phyloP scores from a whole-genome alignment of 202 grass and related monocot species.

The Digitaria exilis region DNA sequence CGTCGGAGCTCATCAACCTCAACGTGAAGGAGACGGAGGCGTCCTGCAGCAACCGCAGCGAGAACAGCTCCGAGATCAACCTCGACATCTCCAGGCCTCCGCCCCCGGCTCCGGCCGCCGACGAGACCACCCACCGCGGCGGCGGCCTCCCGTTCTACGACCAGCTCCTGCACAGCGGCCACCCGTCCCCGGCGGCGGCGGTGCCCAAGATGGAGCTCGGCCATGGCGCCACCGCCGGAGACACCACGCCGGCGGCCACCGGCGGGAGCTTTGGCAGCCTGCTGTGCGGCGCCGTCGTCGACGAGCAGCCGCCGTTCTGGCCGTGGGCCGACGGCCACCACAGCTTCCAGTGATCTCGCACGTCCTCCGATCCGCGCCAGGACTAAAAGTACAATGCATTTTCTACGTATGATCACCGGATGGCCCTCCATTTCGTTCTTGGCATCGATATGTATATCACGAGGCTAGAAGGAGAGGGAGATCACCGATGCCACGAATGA shows the following conservation, averaged over 20 bases:
- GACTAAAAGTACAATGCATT: not conserved
- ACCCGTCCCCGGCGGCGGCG: constrained; percentile 17
- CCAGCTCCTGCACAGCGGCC: constrained; percentile 35
- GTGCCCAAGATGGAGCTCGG: constrained; percentile 58
- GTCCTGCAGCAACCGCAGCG: constrained; percentile 95
- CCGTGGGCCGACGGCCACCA: constrained; percentile 67
- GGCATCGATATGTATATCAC: not conserved
- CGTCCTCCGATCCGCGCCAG: not conserved
- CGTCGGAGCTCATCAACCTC: constrained; percentile 82
- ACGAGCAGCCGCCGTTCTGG: constrained; percentile 65
- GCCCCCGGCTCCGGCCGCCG: not conserved
- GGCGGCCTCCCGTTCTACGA: constrained; percentile 61
- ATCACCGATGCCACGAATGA: not conserved
- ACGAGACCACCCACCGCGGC: constrained; percentile 46
- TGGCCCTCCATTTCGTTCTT: not conserved
- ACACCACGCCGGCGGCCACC: not conserved
- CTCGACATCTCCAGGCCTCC: constrained; percentile 53
- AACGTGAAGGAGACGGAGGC: constrained; percentile 97
- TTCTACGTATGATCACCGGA: not conserved
- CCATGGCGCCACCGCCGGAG: constrained; percentile 17
- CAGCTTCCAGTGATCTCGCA: constrained; percentile 37
- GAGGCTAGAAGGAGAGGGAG: not conserved
- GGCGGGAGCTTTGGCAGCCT: constrained; percentile 48
- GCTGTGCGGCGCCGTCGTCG: constrained; percentile 55
- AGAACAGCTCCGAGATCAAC: constrained; percentile 97